phyloP scores from a whole-genome alignment of 768 basidiomycete species.

The Phylloporus arenicola region DNA sequence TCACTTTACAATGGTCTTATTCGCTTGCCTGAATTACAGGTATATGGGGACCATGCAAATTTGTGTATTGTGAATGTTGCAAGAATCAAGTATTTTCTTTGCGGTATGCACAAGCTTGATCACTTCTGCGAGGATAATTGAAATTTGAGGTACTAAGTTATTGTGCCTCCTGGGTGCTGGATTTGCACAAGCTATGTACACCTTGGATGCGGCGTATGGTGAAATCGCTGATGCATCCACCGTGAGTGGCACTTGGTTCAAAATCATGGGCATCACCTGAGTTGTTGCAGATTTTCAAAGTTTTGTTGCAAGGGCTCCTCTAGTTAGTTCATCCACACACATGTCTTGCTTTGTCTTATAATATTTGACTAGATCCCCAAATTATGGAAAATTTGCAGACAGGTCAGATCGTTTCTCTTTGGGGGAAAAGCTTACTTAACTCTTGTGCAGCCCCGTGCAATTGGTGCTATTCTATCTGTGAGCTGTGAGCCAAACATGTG shows the following conservation, averaged over 20 bases:
- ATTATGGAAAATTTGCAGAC: slow-evolving; percentile 52
- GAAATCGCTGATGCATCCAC: slow-evolving; percentile 45
- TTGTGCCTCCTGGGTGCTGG: slow-evolving; percentile 79
- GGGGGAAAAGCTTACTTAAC: not conserved
- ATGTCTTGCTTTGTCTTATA: not conserved
- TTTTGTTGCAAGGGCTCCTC: slow-evolving; percentile 75
- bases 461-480: slow-evolving; percentile 77
- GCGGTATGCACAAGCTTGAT: slow-evolving; percentile 53
- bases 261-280: slow-evolving; percentile 1
- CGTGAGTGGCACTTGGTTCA: slow-evolving; percentile 33
- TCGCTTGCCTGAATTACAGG: slow-evolving; percentile 31
- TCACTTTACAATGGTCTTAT: not conserved
- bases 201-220: slow-evolving; percentile 88
- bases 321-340: slow-evolving; percentile 41
- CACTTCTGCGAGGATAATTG: not conserved
- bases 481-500: slow-evolving; percentile 20
- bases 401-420: slow-evolving; percentile 34
- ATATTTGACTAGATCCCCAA: slow-evolving; percentile 46
- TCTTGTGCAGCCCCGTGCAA: slow-evolving; percentile 42
- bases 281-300: slow-evolving; percentile 52
- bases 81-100: slow-evolving; percentile 93
- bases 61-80: slow-evolving; percentile 87
- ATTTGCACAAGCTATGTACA: slow-evolving; percentile 83
- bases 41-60: slow-evolving; percentile 94
- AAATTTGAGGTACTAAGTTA: slow-evolving; percentile 41